Percentiles rank a stretch among this genome's conserved stretches.
Conservation (phyloP, 176 grass and related monocot species). For the Leersia perrieri region DNA sequence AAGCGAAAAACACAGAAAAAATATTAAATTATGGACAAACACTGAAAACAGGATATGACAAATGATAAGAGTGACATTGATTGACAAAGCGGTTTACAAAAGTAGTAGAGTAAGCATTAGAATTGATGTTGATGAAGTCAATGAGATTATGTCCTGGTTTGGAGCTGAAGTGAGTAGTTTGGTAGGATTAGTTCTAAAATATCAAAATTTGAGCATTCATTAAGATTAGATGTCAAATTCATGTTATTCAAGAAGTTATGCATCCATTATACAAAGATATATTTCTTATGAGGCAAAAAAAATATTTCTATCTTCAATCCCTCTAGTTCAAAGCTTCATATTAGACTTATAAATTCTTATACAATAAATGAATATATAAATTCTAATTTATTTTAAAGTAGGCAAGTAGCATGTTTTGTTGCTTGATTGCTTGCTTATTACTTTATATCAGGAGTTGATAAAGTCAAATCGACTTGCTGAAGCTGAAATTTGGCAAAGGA, state of each 20-base stretch:
- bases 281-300: neutral
- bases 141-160: neutral
- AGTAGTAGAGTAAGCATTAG: neutral
- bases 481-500: slow-evolving; percentile 90
- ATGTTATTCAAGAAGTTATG: neutral
- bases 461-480: slow-evolving; percentile 61
- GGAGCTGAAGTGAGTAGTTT: neutral
- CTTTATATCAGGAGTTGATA: slow-evolving; percentile 57
- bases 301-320: neutral
- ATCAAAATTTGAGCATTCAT: neutral
- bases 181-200: neutral
- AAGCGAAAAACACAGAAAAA: no score
- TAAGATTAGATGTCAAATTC: neutral
- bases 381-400: neutral
- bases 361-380: no score
- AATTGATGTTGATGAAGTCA: neutral
- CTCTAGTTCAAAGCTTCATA: neutral
- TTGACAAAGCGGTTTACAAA: neutral
- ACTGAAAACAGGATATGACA: no score
- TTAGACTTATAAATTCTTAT: neutral
- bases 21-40: no score
- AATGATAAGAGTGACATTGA: neutral
- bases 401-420: neutral
- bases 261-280: neutral
- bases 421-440: slow-evolving; percentile 22